Conservation (phyloP, 192 early-diverging fungal species). For the Chytriomyces hyalinus region DNA sequence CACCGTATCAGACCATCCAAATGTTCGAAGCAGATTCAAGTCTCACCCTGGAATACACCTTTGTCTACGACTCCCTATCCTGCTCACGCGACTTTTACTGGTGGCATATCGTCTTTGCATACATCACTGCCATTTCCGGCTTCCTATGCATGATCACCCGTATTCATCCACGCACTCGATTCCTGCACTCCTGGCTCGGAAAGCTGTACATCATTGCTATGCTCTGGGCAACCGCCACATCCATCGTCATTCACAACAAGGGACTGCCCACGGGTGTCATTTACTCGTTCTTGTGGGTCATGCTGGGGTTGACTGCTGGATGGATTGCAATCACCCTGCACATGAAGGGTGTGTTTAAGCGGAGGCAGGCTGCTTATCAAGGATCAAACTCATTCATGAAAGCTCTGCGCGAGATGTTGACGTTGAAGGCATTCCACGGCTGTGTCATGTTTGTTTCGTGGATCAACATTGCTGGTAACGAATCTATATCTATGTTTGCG, state of each 20-base stretch:
- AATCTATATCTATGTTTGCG: too few relatives aligned
- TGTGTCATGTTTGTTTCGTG: slow-evolving; percentile 46
- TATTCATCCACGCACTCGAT: slow-evolving; percentile 22
- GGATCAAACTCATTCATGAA: not conserved
- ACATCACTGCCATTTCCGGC: slow-evolving; percentile 37
- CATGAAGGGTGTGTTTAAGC: slow-evolving; percentile 29
- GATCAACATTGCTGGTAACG: slow-evolving; percentile 43
- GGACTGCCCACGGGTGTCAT: slow-evolving; percentile 47
- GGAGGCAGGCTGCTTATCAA: not conserved
- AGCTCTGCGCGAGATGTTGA: slow-evolving; percentile 28
- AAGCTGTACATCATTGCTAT: slow-evolving; percentile 45
- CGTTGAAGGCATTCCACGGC: slow-evolving; percentile 50
- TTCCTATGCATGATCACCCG: slow-evolving; percentile 43
- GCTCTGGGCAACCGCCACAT: slow-evolving; percentile 44
- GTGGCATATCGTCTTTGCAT: slow-evolving; percentile 34
- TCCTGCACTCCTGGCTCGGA: slow-evolving; percentile 44
- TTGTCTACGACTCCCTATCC: slow-evolving; percentile 29
- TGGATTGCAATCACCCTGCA: slow-evolving; percentile 47
- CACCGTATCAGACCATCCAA: too few relatives aligned
- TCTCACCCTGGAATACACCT: slow-evolving; percentile 31
- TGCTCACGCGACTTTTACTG: slow-evolving; percentile 29
- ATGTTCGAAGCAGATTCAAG: too few relatives aligned
- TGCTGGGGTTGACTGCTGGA: slow-evolving; percentile 38
- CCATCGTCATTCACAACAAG: slow-evolving; percentile 50
- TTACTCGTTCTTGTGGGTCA: slow-evolving; percentile 45